Evolutionary conservation across 768 basidiomycete species (phyloP).

Genomic region (Tylopilus plumbeoviolaceoides): DNA sequence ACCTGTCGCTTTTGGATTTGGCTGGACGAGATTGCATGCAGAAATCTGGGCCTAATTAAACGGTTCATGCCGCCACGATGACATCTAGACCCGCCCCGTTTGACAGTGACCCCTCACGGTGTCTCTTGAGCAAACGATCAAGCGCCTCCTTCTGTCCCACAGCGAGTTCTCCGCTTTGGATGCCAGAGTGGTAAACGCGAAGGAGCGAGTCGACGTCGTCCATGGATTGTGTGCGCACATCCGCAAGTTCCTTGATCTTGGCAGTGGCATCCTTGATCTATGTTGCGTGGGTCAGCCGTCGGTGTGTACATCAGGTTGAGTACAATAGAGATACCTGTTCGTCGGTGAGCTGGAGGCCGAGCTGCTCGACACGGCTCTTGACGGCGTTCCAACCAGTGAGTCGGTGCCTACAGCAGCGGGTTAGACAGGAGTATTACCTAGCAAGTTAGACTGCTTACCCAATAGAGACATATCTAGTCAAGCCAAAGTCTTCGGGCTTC

Average conservation of each 20-base stretch:
- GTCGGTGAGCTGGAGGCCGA: conserved; percentile 84
- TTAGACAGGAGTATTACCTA: conserved; percentile 2
- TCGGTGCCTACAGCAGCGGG: conserved; percentile 58
- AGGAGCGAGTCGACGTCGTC: conserved; percentile 97
- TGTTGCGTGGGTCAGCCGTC: conserved; percentile 1
- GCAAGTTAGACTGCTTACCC: conserved; percentile 45
- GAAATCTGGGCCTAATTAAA: neutral
- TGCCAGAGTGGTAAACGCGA: conserved; percentile 92
- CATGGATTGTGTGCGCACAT: conserved; percentile 97
- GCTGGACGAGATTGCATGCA: neutral
- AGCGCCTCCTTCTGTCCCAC: conserved; percentile 93
- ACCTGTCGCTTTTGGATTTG: conserved; percentile 19
- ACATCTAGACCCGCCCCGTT: neutral
- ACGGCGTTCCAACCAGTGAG: conserved; percentile 99
- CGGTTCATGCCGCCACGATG: conserved; percentile 7
- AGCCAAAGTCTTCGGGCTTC: conserved; percentile 98
- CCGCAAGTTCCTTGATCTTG: conserved; percentile 99
- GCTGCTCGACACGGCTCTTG: conserved; percentile 98
- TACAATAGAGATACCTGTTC: conserved; percentile 55
- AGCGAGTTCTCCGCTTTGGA: conserved; percentile 85
- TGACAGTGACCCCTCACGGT: conserved; percentile 42
- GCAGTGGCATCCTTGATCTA: conserved; percentile 97
- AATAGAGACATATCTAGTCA: conserved; percentile 96
- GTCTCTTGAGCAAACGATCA: conserved; percentile 79
- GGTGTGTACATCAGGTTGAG: neutral